Evolutionary conservation across 257 asterid species (phyloP).

Genomic region (Asclepias syriaca): DNA sequence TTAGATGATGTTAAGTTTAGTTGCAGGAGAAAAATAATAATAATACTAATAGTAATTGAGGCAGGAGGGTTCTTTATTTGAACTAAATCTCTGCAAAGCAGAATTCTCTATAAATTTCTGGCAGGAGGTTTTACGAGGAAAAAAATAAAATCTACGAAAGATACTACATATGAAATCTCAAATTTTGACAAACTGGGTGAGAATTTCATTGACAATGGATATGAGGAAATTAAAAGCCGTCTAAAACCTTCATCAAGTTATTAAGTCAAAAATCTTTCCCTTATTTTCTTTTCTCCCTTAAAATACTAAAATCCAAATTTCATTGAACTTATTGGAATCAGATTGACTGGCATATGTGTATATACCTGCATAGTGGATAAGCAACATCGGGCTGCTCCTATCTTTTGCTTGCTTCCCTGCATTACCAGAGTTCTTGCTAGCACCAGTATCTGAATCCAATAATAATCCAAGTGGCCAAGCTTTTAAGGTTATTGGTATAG

Average conservation of each 20-base stretch:
- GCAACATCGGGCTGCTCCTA: conserved; percentile 80
- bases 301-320: neutral
- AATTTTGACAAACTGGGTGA: neutral
- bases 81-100: no score
- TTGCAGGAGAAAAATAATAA: neutral
- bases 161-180: neutral
- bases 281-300: neutral
- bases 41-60: neutral
- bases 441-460: conserved; percentile 54
- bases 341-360: neutral
- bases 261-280: neutral
- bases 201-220: neutral
- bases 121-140: neutral
- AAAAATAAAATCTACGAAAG: neutral
- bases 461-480: conserved; percentile 86
- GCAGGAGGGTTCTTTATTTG: neutral
- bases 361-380: conserved; percentile 94
- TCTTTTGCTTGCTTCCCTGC: conserved; percentile 66
- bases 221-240: neutral
- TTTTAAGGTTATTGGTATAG: conserved; percentile 75
- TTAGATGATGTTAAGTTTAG: neutral
- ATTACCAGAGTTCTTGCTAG: conserved; percentile 54
- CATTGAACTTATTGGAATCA: neutral
- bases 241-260: neutral
- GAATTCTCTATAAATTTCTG: neutral